A percentile compares a stretch with the other conserved stretches of the same genome.
Evolutionary conservation across 768 basidiomycete species (phyloP).

Genomic region (Boletus reticulatus): DNA sequence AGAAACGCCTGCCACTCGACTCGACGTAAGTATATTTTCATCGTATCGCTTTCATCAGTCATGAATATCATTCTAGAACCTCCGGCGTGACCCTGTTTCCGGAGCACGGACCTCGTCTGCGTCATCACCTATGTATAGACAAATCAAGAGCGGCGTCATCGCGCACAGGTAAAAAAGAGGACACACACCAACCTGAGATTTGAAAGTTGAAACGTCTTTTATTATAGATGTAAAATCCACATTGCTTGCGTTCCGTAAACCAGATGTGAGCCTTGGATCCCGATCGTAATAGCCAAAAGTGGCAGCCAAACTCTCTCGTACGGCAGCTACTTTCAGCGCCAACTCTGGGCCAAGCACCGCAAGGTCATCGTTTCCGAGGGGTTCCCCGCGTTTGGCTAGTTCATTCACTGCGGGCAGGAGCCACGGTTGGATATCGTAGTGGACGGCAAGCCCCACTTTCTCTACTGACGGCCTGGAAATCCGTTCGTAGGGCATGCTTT

Average conservation of each 20-base stretch:
- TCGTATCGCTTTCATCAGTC: too few species aligned
- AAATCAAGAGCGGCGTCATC: not conserved
- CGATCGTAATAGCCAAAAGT: fast-evolving
- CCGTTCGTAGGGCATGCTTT: constrained; percentile 22
- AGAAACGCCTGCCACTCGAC: not conserved
- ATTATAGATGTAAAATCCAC: constrained; percentile 18
- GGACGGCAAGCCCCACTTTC: constrained; percentile 30
- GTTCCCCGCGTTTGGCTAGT: constrained; percentile 15
- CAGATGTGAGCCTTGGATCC: not conserved
- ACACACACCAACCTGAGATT: constrained; percentile 1
- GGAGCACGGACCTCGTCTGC: not conserved
- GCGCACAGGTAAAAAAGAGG: not conserved
- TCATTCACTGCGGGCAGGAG: constrained; percentile 28
- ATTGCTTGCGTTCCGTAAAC: not conserved
- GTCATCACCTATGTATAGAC: not conserved
- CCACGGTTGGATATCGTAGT: constrained; percentile 35
- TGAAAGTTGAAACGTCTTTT: constrained; percentile 5
- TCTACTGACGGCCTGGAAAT: constrained; percentile 14
- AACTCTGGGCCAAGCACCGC: constrained; percentile 14
- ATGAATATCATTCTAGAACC: not conserved
- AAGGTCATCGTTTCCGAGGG: constrained; percentile 16
- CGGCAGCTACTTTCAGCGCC: constrained; percentile 18
- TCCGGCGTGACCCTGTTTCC: not conserved
- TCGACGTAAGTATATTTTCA: constrained; percentile 7
- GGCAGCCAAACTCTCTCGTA: constrained; percentile 18